A percentile compares a stretch with the other conserved stretches of the same genome.
Evolutionary conservation across 208 protist genomes (phyloP).

Genomic region (Trypanosoma avium): DNA sequence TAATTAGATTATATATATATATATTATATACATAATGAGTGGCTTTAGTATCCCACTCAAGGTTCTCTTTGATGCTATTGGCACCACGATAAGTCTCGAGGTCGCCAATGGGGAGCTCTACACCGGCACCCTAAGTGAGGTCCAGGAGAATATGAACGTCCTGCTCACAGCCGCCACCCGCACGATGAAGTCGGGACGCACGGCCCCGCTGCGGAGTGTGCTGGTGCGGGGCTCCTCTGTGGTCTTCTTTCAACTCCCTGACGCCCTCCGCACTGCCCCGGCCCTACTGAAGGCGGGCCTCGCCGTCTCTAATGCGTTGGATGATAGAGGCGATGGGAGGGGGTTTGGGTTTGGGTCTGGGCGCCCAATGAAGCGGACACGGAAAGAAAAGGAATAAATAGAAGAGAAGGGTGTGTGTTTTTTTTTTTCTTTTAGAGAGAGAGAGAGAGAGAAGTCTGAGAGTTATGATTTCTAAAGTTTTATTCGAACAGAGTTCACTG

Average conservation of each 20-base stretch:
- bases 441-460: no score
- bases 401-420: not conserved
- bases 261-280: conserved; percentile 78
- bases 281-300: conserved; percentile 62
- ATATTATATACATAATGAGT: no score
- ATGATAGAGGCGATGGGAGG: conserved; percentile 79
- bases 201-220: conserved; percentile 62
- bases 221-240: conserved; percentile 91
- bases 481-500: no score
- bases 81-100: conserved; percentile 89
- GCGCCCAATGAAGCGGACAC: conserved; percentile 10
- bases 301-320: conserved; percentile 55
- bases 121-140: conserved; percentile 78
- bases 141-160: conserved; percentile 93
- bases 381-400: not conserved
- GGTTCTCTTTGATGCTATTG: conserved; percentile 92
- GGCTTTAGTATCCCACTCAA: conserved; percentile 88
- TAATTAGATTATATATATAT: no score
- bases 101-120: conserved; percentile 91
- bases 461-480: no score
- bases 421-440: not conserved
- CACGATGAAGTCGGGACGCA: conserved; percentile 63
- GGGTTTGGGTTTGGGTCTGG: conserved; percentile 67
- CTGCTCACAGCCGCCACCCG: conserved; percentile 79
- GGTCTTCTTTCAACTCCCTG: conserved; percentile 92